A percentile compares a stretch with the other conserved stretches of the same genome.
These are phyloP conservation scores for Dorcoceras hygrometricum DNA, from an alignment of 257 asterid genomes.

Conservation along the genomic window DNA sequence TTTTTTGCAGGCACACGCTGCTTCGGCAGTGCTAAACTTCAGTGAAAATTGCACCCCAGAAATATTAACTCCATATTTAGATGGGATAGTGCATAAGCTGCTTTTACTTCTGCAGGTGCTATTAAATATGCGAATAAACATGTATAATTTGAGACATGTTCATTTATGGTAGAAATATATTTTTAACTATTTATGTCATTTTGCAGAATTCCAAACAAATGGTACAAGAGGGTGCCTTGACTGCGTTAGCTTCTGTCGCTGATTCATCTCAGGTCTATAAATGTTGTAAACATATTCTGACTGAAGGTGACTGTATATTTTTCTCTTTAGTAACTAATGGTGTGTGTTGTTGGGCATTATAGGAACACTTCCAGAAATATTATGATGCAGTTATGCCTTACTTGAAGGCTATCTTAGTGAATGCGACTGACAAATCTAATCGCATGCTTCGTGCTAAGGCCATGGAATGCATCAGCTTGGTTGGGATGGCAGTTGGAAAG, in stretches of 20 bases:
- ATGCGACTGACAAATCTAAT: constrained; percentile 80
- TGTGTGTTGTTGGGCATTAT: constrained; percentile 23
- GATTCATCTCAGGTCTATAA: constrained; percentile 82
- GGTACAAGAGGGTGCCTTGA: constrained; percentile 97
- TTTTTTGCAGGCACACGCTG: constrained; percentile 86
- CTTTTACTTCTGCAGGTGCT: constrained; percentile 80
- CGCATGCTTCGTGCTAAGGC: constrained; percentile 99
- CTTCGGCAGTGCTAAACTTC: constrained; percentile 90
- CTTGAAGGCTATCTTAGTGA: constrained; percentile 78
- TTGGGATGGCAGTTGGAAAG: constrained; percentile 98
- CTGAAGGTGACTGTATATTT: constrained; percentile 9
- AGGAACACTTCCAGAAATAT: constrained; percentile 85
- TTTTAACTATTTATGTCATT: constrained; percentile 17
- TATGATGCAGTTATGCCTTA: constrained; percentile 91
- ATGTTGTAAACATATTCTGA: constrained; percentile 2
- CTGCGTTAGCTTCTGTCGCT: constrained; percentile 96
- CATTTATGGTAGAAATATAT: not conserved
- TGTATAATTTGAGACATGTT: not conserved
- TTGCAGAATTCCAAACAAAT: constrained; percentile 91
- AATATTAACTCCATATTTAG: constrained; percentile 76
- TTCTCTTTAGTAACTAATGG: constrained; percentile 22
- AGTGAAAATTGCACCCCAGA: constrained; percentile 95
- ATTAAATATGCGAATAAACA: constrained; percentile 13
- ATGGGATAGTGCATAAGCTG: constrained; percentile 77
- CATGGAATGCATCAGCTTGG: constrained; percentile 94